Conservation (phyloP, 441 rosid species). For the Aquilaria agallochum region DNA sequence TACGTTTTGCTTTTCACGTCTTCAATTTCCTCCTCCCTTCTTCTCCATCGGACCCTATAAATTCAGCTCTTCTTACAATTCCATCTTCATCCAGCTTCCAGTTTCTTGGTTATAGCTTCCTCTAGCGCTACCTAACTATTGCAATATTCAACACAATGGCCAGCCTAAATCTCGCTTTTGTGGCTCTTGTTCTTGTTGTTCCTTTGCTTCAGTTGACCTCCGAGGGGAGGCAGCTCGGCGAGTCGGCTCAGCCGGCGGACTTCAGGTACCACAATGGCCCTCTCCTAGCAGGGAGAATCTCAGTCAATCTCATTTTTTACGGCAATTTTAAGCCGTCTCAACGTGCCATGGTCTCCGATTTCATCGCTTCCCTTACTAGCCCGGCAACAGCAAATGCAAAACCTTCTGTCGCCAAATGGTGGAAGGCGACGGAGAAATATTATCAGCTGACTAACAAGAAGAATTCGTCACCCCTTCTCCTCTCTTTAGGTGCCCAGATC, state of each 20-base stretch:
- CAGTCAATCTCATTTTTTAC: slow-evolving; percentile 65
- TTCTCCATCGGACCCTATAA: slow-evolving; percentile 4
- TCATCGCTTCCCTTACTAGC: slow-evolving; percentile 37
- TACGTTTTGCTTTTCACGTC: neutral
- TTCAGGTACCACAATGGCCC: slow-evolving; percentile 60
- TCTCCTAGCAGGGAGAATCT: slow-evolving; percentile 52
- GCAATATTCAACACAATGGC: neutral
- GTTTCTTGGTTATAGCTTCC: neutral
- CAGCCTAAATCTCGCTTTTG: neutral
- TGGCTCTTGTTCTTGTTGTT: slow-evolving; percentile 15
- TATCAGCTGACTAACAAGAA: slow-evolving; percentile 30
- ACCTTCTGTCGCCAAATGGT: slow-evolving; percentile 61
- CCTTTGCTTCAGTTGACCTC: slow-evolving; percentile 20
- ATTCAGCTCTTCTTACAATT: neutral
- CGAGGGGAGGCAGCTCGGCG: slow-evolving; percentile 28
- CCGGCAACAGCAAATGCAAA: slow-evolving; percentile 13
- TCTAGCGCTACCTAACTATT: slow-evolving; percentile 18
- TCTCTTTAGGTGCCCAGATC: slow-evolving; percentile 42
- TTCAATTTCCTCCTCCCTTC: neutral
- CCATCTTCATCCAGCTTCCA: neutral
- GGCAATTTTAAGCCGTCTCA: slow-evolving; percentile 62
- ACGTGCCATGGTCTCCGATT: slow-evolving; percentile 51
- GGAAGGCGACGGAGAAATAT: slow-evolving; percentile 50
- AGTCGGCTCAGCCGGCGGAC: slow-evolving; percentile 20
- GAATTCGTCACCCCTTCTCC: slow-evolving; percentile 18